A percentile compares a stretch with the other conserved stretches of the same genome.
phyloP scores from a whole-genome alignment of 2,329 filamentous ascomycete genomes.

The Exophiala spinifera region DNA sequence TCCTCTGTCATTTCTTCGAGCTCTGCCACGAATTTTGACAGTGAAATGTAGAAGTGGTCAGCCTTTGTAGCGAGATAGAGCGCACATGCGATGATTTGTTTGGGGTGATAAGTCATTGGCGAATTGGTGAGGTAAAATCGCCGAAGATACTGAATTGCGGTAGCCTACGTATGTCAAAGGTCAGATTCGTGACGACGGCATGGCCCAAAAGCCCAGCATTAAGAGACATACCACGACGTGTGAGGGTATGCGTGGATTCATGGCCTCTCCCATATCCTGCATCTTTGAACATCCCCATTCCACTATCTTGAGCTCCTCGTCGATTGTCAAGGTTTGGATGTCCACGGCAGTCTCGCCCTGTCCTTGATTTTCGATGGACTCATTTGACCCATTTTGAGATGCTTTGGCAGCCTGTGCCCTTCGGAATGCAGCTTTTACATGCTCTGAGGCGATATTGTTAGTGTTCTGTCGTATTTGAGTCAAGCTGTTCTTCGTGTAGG shows the following conservation, averaged over 20 bases:
- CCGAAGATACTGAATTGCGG: constrained; percentile 82
- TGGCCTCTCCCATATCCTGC: constrained; percentile 57
- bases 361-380: constrained; percentile 23
- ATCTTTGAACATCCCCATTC: constrained; percentile 70
- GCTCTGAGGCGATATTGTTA: constrained; percentile 72
- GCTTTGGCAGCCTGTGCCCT: constrained; percentile 42
- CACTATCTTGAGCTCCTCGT: constrained; percentile 79
- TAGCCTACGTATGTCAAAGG: constrained; percentile 52
- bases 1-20: constrained; percentile 71
- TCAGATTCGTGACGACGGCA: too few species aligned
- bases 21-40: constrained; percentile 64
- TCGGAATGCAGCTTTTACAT: constrained; percentile 57
- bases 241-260: constrained; percentile 52
- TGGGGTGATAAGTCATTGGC: constrained; percentile 92
- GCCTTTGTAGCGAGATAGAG: constrained; percentile 93
- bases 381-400: constrained; percentile 36
- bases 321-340: constrained; percentile 68
- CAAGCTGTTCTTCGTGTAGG: constrained; percentile 74
- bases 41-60: constrained; percentile 73
- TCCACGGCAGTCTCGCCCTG: constrained; percentile 43
- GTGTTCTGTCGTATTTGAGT: constrained; percentile 70
- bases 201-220: too few species aligned
- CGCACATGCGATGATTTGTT: constrained; percentile 81
- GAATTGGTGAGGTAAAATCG: constrained; percentile 96
- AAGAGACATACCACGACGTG: constrained; percentile 44